Evolutionary conservation across 257 asterid species (phyloP), one percentile per base, ranked within the genome.

Genomic region (Salvia splendens): DNA sequence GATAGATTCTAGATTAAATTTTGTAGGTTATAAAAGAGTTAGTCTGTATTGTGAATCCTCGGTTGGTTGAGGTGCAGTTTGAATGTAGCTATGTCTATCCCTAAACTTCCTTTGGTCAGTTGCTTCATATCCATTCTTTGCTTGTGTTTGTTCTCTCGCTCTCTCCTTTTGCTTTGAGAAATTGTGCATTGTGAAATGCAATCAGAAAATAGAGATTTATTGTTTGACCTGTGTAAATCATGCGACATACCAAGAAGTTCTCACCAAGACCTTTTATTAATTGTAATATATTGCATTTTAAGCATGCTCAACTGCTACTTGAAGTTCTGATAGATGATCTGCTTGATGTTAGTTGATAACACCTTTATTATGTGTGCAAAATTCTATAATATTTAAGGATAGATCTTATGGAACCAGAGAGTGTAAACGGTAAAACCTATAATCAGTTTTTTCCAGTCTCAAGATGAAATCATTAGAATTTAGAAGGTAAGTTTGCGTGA

Each of bases 1-100:
- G 12, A 50, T 9, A 48, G 51, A 47, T 59, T 59, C 52, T 20
- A 48, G 61, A 42, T 55, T 4, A 17, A 59, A 33, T 69, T 58
- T 38, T 12, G 28, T 36, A 28, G 16, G 16, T 35, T 14, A 14
- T 33, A n/a, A 65, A 65, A 36, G 35, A 52, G 36, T 68, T 11
- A 2, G 38, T 38, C 49, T 16, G 47, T 46, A 16, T 45, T 47
- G 33, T 33, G 49, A 68, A 16, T 35, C 51, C 51, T 54, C 6
- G 4, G 54, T 17, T 49, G 30, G 35, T 49, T 41, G 36, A 48
- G 28, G 64, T 52, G n/a, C 15, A 62, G 47, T 61, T 20, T 9
- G 12, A 32, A 4, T 50, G 33, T 2, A 32, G 5, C 63, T 43
- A 32, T 52, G 64, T 61, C 41, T 50, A 33, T 42, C 61, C 46